These are phyloP conservation scores for Lepidium didymum DNA, from an alignment of 345 rosid species.

Conservation along the genomic window DNA sequence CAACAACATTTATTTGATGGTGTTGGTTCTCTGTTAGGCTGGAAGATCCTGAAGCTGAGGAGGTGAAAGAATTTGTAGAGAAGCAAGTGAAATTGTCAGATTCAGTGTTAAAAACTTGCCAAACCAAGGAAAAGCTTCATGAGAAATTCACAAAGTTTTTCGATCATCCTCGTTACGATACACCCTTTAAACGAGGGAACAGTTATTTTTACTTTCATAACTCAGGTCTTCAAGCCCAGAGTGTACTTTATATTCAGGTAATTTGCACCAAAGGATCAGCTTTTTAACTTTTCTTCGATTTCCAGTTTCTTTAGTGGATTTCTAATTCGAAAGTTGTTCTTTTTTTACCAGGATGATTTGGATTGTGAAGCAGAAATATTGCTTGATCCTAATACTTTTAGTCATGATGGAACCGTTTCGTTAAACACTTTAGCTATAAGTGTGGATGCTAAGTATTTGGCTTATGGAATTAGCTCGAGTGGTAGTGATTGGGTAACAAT, in stretches of 20 bases:
- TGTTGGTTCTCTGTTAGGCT: slow-evolving; percentile 39
- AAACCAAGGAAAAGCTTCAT: slow-evolving; percentile 46
- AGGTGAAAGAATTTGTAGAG: slow-evolving; percentile 65
- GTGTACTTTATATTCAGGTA: slow-evolving; percentile 73
- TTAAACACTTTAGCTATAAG: slow-evolving; percentile 46
- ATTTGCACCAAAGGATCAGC: neutral
- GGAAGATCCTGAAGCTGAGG: slow-evolving; percentile 84
- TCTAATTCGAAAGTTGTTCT: neutral
- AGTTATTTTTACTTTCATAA: slow-evolving; percentile 79
- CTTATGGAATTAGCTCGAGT: slow-evolving; percentile 73
- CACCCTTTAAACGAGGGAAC: slow-evolving; percentile 59
- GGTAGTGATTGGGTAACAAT: slow-evolving; percentile 97
- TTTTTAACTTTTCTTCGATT: neutral
- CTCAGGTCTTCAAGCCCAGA: slow-evolving; percentile 82
- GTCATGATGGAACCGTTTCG: slow-evolving; percentile 85
- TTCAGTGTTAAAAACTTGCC: slow-evolving; percentile 54
- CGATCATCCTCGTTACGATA: slow-evolving; percentile 77
- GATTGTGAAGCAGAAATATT: slow-evolving; percentile 68
- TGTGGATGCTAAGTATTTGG: slow-evolving; percentile 69
- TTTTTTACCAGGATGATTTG: slow-evolving; percentile 46
- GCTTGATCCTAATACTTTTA: slow-evolving; percentile 80
- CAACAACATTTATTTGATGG: neutral
- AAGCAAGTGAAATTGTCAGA: slow-evolving; percentile 64
- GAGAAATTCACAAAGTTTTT: slow-evolving; percentile 53
- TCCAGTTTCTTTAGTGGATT: neutral